phyloP scores from a whole-genome alignment of 495 filamentous ascomycete genomes.

The Physcia stellaris region DNA sequence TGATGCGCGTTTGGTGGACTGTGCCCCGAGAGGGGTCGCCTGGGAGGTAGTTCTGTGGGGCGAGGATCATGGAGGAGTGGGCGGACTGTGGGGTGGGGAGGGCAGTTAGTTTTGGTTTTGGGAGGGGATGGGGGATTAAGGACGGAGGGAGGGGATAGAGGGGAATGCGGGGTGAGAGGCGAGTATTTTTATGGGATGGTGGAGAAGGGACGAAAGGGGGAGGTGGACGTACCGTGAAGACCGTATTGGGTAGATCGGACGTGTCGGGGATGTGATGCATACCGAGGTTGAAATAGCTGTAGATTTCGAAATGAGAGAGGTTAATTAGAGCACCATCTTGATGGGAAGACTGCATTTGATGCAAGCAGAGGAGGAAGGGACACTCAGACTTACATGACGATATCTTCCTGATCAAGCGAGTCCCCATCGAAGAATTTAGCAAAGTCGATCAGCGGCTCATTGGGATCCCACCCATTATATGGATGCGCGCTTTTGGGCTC shows the following conservation, averaged over 20 bases:
- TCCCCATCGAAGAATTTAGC: slow-evolving; percentile 41
- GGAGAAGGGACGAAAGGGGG: no score
- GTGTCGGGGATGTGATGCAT: slow-evolving; percentile 46
- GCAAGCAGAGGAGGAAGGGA: no score
- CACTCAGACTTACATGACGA: slow-evolving; percentile 14
- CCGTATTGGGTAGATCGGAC: slow-evolving; percentile 39
- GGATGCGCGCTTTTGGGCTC: slow-evolving; percentile 34
- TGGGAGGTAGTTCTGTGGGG: slow-evolving; percentile 32
- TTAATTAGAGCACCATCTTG: background rate
- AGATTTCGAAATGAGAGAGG: slow-evolving; percentile 10
- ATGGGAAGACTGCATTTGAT: no score
- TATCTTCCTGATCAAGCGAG: slow-evolving; percentile 36
- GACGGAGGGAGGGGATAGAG: no score
- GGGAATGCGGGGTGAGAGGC: no score
- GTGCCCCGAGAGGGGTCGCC: slow-evolving; percentile 20
- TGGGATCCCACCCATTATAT: slow-evolving; percentile 31
- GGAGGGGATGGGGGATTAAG: no score
- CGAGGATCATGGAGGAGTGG: slow-evolving; percentile 29
- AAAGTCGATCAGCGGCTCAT: slow-evolving; percentile 41
- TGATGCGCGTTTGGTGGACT: slow-evolving; percentile 27
- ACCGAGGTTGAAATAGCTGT: slow-evolving; percentile 34
- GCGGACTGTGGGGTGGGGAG: no score
- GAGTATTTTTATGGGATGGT: no score
- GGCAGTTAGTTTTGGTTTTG: no score
- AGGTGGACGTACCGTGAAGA: slow-evolving; percentile 20